These are phyloP conservation scores for Kwoniella heveanensis DNA, from an alignment of 768 basidiomycete genomes.

Conservation along the genomic window DNA sequence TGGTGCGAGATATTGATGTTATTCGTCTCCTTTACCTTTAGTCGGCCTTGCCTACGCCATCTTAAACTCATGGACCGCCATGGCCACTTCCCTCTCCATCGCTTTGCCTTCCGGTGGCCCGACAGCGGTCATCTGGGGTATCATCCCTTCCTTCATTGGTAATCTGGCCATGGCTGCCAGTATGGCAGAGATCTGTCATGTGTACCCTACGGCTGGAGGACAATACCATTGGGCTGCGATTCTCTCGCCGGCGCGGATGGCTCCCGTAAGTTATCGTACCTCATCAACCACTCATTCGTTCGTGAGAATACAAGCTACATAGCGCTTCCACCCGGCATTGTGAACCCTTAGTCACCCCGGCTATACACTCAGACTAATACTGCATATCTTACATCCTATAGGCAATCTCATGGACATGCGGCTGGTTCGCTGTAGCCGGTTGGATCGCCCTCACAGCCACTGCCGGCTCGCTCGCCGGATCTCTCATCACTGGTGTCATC, in stretches of 20 bases:
- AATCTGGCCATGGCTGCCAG: slow-evolving; percentile 45
- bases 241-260: slow-evolving; percentile 35
- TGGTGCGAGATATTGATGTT: too few relatives aligned
- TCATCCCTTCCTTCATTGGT: slow-evolving; percentile 40
- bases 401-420: slow-evolving; percentile 46
- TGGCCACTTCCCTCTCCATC: slow-evolving; percentile 42
- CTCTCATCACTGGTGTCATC: slow-evolving; percentile 42
- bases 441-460: slow-evolving; percentile 50
- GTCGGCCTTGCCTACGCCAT: slow-evolving; percentile 47
- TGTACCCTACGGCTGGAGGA: slow-evolving; percentile 38
- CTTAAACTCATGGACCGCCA: slow-evolving; percentile 47
- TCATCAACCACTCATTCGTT: too few relatives aligned
- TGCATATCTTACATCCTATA: too few relatives aligned
- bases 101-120: slow-evolving; percentile 46
- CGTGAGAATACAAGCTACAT: too few relatives aligned
- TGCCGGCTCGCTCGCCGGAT: slow-evolving; percentile 41
- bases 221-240: slow-evolving; percentile 51
- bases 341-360: too few relatives aligned
- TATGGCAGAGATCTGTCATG: slow-evolving; percentile 43
- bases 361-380: too few relatives aligned
- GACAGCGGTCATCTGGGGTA: slow-evolving; percentile 47
- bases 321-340: too few relatives aligned
- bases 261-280: slow-evolving; percentile 37
- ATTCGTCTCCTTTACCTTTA: slow-evolving; percentile 2
- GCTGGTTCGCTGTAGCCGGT: slow-evolving; percentile 48